Evolutionary conservation across 345 rosid genomes (phyloP), one percentile per base, ranked within the genome.

Genomic region (Hypericum androsaemum): DNA sequence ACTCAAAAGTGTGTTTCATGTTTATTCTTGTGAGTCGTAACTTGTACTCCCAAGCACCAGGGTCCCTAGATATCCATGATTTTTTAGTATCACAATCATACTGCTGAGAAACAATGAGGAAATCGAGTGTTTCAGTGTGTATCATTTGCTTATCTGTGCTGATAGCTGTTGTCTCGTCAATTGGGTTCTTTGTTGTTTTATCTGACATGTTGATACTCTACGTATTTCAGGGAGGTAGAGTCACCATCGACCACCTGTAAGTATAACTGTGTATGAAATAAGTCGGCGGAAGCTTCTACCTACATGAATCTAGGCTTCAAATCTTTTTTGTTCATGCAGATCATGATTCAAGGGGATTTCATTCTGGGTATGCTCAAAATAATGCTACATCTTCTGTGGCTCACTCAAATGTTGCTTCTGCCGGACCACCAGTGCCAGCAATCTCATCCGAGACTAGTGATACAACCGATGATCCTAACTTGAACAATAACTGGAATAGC

Each of bases 161-260:
- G 37, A 17, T 41, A 44, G 1, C 32, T 1, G 32, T 22, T 22
- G 17, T 51, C 38, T 7, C 10, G 40, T 38, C 32, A 10, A 39
- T 38, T 15, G 48, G 12, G 6, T 22, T 43, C n/a, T 47, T 41
- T 7, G 12, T 9, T 36, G 47, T 40, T 37, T 36, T 71, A 49
- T 52, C 59, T 71, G 63, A 73, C 55, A 43, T 38, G 39, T 53
- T 56, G n/a, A 37, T 57, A 43, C 41, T 60, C 64, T 61, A 35
- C 41, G 7, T 52, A 58, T 73, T 70, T 54, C 74, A 83, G 92
- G 81, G 92, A 78, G 71, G 54, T 71, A 53, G 92, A 83, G 47
- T 64, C 72, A 59, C 79, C 74, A 41, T 73, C 79, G 54, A 76
- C 77, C 54, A 71, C 77, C 64, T 74, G 92, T 83, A 80, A 76